Percentiles rank a stretch among this genome's conserved stretches.
phyloP scores from a whole-genome alignment of 2,329 filamentous ascomycete genomes.

The Diaporthe sp. region DNA sequence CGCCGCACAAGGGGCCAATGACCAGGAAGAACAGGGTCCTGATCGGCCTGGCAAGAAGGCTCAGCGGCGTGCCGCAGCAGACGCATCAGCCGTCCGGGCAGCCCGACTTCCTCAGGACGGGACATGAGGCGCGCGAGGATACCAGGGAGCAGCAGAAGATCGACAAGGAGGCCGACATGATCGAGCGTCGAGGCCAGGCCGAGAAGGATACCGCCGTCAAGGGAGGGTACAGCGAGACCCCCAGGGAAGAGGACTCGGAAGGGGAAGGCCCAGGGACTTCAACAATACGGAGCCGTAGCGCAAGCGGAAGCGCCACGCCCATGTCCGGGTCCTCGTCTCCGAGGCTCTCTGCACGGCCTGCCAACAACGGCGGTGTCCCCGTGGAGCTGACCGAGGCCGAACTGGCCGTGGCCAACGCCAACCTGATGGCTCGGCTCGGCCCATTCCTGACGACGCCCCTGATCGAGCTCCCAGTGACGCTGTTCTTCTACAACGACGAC shows the following conservation, averaged over 20 bases:
- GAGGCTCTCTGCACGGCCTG: constrained; percentile 54
- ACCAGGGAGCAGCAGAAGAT: constrained; percentile 75
- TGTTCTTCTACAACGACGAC: constrained; percentile 94
- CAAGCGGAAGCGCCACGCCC: constrained; percentile 51
- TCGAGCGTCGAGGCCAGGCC: constrained; percentile 78
- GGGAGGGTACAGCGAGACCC: constrained; percentile 81
- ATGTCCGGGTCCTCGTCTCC: constrained; percentile 61
- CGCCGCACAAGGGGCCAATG: constrained; percentile 86
- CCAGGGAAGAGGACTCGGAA: constrained; percentile 61
- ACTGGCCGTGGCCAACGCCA: constrained; percentile 83
- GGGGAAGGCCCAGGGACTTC: constrained; percentile 49
- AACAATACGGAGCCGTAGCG: constrained; percentile 47
- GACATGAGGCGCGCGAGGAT: constrained; percentile 62
- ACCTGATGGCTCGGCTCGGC: constrained; percentile 87
- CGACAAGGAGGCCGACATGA: constrained; percentile 80
- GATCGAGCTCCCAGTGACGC: constrained; percentile 82
- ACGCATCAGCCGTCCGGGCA: constrained; percentile 55
- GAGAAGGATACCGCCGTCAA: constrained; percentile 79
- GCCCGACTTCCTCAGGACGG: constrained; percentile 42
- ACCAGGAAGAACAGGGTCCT: constrained; percentile 88
- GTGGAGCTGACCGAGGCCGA: constrained; percentile 81
- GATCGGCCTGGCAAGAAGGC: constrained; percentile 86
- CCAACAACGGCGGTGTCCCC: constrained; percentile 49
- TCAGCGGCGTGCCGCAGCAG: constrained; percentile 88
- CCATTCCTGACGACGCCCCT: constrained; percentile 92